Evolutionary conservation across 768 basidiomycete genomes (phyloP).

Genomic region (Phylloporus arenicola): DNA sequence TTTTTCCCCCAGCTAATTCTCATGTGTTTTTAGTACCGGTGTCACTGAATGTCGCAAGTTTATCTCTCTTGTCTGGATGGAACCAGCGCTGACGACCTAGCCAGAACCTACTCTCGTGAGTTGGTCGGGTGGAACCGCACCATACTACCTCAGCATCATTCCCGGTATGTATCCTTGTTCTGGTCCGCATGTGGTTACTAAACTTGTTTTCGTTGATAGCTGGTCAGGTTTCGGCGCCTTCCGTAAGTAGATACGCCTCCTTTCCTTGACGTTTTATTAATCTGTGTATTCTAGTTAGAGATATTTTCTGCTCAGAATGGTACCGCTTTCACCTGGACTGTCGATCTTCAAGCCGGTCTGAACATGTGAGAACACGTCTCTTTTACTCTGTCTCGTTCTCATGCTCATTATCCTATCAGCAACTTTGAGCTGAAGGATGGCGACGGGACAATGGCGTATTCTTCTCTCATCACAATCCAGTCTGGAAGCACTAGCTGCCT

Average conservation of each 20-base stretch:
- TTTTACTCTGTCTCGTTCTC: background rate
- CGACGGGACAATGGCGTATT: constrained; percentile 36
- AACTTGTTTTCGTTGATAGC: constrained; percentile 32
- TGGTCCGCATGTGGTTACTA: background rate
- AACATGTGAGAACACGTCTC: constrained; percentile 35
- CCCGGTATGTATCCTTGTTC: constrained; percentile 43
- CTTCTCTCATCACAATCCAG: constrained; percentile 44
- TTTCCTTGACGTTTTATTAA: constrained; percentile 1
- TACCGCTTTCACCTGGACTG: constrained; percentile 48
- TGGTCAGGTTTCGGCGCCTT: constrained; percentile 44
- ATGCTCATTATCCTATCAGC: constrained; percentile 30
- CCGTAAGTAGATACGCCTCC: constrained; percentile 36
- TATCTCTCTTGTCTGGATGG: background rate
- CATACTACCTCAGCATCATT: constrained; percentile 56
- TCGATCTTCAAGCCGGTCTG: constrained; percentile 41
- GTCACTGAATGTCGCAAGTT: constrained; percentile 50
- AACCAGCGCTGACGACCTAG: background rate
- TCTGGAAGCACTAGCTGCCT: constrained; percentile 29
- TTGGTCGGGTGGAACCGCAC: constrained; percentile 48
- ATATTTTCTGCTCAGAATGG: constrained; percentile 44
- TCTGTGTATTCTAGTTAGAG: constrained; percentile 40
- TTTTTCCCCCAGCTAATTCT: background rate
- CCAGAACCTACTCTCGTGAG: constrained; percentile 55
- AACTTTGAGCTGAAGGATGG: constrained; percentile 60
- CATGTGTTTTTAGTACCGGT: constrained; percentile 26